Base-by-base conservation (phyloP, 2,329 filamentous ascomycete genomes). In the Cordyceps javanica region DNA sequence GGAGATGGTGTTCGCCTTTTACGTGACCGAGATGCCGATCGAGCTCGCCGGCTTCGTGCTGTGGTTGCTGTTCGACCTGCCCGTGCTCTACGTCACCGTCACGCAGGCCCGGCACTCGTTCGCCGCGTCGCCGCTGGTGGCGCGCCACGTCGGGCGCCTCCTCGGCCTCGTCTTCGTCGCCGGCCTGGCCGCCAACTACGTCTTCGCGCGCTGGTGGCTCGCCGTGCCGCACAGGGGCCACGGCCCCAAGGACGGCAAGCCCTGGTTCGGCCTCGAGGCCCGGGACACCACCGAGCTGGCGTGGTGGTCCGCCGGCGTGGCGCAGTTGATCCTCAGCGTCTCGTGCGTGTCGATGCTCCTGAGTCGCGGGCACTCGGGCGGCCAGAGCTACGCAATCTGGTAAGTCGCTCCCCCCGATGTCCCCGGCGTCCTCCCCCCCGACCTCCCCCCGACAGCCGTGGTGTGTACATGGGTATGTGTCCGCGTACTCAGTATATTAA, bases 1-100 rank as follows among this genome's bases (percentile, higher is more conserved):
- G 78, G 79, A 82, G 63, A 65, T 78, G 3, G 69, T 82, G 55
- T 79, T 77, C 66, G 72, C 72, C 2, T 66, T 79, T 25, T 77
- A 71, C 61, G 75, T 81, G 16, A 70, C 73, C 58, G 77, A 80
- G 59, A 66, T 69, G 5, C 63, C 66, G 1, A 63, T 78, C 10
- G 79, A 82, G 62, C 68, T 68, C 13, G 61, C 68, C 16, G 75
- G 76, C 28, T 80, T 81, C 64, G 62, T 60, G 0, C 60, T 75
- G 51, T 82, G 80, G 79, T 69, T 82, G 32, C 42, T 78, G 3
- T 71, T 82, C 16, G 79, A 82, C 65, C 59, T 76, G 13, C 72
- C 72, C 3, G 69, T 82, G 32, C 66, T 82, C 11, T 78, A 77
- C 62, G 71, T 69, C 3, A 73, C 76, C 13, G 60, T 81, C n/a